Evolutionary conservation across 208 protist genomes (phyloP), one percentile per base, ranked within the genome.

Genomic region (Strigomonas galati): DNA sequence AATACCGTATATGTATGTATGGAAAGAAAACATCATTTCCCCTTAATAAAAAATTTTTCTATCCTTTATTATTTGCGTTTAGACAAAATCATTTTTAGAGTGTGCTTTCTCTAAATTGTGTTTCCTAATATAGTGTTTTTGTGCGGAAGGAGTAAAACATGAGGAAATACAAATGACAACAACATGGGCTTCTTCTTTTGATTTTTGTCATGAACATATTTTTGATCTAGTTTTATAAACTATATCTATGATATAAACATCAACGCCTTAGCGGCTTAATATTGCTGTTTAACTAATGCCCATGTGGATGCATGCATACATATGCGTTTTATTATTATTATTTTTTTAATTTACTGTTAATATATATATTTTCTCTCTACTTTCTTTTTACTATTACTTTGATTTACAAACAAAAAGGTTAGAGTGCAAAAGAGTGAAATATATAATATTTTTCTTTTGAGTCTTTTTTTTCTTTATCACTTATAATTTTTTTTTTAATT

Each of bases 191-290:
- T 48, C 19, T 62, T 46, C 30, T 28, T 58, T 65, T 51, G 9
- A 54, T n/a, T 48, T 78, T 37, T 78, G 67, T 48, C 17, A 10
- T n/a, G 17, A 48, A 48, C 17, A 48, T 48, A n/a, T 10, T 48
- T 48, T 48, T 48, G 10, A 48, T 10, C 40, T 48, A 30, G 63
- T 65, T n/a, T n/a, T n/a, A n/a, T n/a, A n/a, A n/a, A n/a, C n/a
- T n/a, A n/a, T n/a, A n/a, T n/a, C n/a, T n/a, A n/a, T n/a, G n/a
- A n/a, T n/a, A n/a, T n/a, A n/a, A n/a, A n/a, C n/a, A n/a, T n/a
- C n/a, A n/a, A n/a, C n/a, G n/a, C n/a, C n/a, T n/a, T n/a, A n/a
- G n/a, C n/a, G n/a, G n/a, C n/a, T n/a, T n/a, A n/a, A n/a, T n/a
- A n/a, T n/a, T n/a, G n/a, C n/a, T n/a, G n/a, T n/a, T n/a, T n/a